phyloP scores from a whole-genome alignment of 805 yeast genomes.

The Ogataea nakhonphanomensis region DNA sequence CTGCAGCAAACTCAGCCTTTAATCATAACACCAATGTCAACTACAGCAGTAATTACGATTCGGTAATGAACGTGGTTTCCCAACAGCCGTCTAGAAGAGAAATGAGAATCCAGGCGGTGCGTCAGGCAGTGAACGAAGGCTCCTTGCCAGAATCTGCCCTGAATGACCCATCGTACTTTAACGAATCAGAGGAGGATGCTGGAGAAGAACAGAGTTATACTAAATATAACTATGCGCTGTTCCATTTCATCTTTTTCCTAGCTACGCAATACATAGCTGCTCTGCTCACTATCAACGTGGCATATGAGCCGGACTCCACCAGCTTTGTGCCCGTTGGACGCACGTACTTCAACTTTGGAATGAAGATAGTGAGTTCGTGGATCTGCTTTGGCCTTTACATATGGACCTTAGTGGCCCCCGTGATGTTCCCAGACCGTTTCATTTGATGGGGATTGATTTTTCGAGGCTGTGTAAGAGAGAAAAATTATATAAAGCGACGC shows the following conservation, averaged over 20 bases:
- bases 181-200: conserved; percentile 38
- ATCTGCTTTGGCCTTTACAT: conserved; percentile 79
- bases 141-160: conserved; percentile 91
- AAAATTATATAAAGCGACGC: conserved; percentile 9
- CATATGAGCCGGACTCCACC: conserved; percentile 76
- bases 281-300: conserved; percentile 85
- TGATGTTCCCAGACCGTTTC: conserved; percentile 86
- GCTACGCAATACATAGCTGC: conserved; percentile 98
- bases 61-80: conserved; percentile 39
- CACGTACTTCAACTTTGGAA: conserved; percentile 93
- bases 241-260: conserved; percentile 86
- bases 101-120: conserved; percentile 81
- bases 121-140: conserved; percentile 95
- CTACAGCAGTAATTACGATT: conserved; percentile 34
- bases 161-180: conserved; percentile 62
- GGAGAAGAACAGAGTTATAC: conserved; percentile 64
- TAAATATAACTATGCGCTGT: conserved; percentile 79
- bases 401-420: conserved; percentile 93
- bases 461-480: conserved; percentile 6
- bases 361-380: conserved; percentile 90
- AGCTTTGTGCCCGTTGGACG: conserved; percentile 96
- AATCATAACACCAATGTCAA: conserved; percentile 33
- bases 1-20: conserved; percentile 79
- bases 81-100: conserved; percentile 59
- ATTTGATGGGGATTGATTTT: conserved; percentile 5